Evolutionary conservation across 352 stramenopile species (phyloP).

Genomic region (Elongisporangium prolatum): DNA sequence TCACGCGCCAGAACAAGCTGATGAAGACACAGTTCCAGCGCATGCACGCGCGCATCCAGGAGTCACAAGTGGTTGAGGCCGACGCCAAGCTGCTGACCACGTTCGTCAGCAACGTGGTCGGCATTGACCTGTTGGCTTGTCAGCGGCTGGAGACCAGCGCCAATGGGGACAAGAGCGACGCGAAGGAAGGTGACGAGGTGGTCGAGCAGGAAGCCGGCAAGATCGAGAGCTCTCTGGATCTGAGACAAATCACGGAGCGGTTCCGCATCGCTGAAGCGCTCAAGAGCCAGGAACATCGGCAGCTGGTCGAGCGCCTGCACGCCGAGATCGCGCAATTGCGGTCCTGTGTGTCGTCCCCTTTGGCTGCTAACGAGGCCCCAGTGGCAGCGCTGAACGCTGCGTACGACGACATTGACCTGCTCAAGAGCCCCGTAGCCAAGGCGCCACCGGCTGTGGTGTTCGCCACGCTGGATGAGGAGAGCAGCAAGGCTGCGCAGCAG

Average conservation of each 20-base stretch:
- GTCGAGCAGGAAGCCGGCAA: neutral
- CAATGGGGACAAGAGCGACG: conserved; percentile 8
- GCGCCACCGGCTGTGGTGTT: conserved; percentile 2
- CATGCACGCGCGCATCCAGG: conserved; percentile 44
- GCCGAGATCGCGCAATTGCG: conserved; percentile 36
- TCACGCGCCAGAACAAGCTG: conserved; percentile 85
- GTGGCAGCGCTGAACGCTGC: conserved; percentile 12
- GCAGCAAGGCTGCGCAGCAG: neutral
- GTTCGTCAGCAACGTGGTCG: conserved; percentile 66
- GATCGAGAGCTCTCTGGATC: conserved; percentile 33
- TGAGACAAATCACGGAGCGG: conserved; percentile 34
- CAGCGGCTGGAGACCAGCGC: conserved; percentile 16
- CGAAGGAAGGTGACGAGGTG: neutral
- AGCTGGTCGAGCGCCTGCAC: conserved; percentile 12
- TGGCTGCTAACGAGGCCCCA: conserved; percentile 3
- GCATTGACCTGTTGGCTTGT: conserved; percentile 60
- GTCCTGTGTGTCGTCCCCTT: conserved; percentile 27
- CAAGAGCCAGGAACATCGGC: conserved; percentile 29
- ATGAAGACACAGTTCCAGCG: conserved; percentile 85
- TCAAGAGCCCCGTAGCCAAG: conserved; percentile 14
- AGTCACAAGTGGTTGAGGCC: conserved; percentile 31
- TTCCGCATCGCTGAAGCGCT: conserved; percentile 42
- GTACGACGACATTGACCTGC: conserved; percentile 60
- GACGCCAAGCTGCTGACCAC: conserved; percentile 37
- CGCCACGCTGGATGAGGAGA: conserved; percentile 5